Percentiles rank a stretch among this genome's conserved stretches.
phyloP scores from a whole-genome alignment of 768 basidiomycete genomes.

The Collybiopsis confluens region DNA sequence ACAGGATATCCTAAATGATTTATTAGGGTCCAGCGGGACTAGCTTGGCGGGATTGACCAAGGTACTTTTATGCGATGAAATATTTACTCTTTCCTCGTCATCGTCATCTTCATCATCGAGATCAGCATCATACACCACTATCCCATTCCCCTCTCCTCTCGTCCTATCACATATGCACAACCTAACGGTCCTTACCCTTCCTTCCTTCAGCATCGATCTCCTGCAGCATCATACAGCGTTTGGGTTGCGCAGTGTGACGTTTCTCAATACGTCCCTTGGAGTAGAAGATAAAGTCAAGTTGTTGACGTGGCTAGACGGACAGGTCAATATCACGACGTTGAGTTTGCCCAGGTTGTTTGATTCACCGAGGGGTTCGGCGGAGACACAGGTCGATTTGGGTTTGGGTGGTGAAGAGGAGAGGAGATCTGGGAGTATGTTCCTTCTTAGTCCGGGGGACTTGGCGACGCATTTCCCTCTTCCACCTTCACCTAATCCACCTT shows the following conservation, averaged over 20 bases:
- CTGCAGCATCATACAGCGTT: conserved; percentile 40
- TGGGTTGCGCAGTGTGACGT: conserved; percentile 34
- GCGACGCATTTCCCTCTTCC: conserved; percentile 1
- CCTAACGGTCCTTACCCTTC: conserved; percentile 35
- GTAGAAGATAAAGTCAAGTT: conserved; percentile 27
- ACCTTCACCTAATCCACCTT: not conserved
- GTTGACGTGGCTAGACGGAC: conserved; percentile 40
- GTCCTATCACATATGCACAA: conserved; percentile 44
- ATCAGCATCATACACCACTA: conserved; percentile 23
- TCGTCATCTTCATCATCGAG: too few relatives aligned
- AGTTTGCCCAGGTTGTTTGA: conserved; percentile 27
- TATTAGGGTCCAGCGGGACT: conserved; percentile 33
- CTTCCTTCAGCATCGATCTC: conserved; percentile 38
- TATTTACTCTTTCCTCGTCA: too few relatives aligned
- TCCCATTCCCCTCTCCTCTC: conserved; percentile 38
- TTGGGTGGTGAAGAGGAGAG: too few relatives aligned
- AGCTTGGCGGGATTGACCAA: conserved; percentile 38
- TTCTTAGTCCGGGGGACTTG: too few relatives aligned
- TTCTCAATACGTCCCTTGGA: conserved; percentile 28
- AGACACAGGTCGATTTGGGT: too few relatives aligned
- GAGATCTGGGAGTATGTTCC: too few relatives aligned
- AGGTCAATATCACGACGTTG: conserved; percentile 35
- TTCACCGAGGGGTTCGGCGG: too few relatives aligned
- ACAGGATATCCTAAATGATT: conserved; percentile 30
- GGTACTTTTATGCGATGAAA: conserved; percentile 30